Evolutionary conservation across 2,329 filamentous ascomycete species (phyloP).

Genomic region (Alternaria consortialis): DNA sequence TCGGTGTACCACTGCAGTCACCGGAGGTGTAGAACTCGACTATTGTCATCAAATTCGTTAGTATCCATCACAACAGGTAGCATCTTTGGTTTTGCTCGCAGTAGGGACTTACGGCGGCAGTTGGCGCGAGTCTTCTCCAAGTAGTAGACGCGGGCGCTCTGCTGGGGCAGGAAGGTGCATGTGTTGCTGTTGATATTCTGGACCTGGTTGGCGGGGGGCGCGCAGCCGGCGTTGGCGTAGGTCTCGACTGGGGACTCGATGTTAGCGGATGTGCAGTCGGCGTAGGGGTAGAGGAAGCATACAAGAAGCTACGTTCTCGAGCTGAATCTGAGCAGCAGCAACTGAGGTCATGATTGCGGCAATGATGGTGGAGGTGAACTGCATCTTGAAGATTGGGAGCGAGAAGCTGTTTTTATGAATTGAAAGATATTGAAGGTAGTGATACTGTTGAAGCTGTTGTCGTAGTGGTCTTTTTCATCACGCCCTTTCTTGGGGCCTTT

Average conservation of each 20-base stretch:
- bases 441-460: background rate
- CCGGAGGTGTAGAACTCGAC: slow-evolving; percentile 5
- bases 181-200: slow-evolving; percentile 16
- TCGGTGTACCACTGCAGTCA: slow-evolving; percentile 3
- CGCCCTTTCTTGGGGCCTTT: background rate
- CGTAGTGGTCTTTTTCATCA: background rate
- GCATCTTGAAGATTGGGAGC: slow-evolving; percentile 6
- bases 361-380: slow-evolving; percentile 10
- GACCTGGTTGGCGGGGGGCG: background rate
- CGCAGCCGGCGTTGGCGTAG: slow-evolving; percentile 4
- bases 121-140: slow-evolving; percentile 14
- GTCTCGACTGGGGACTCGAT: slow-evolving; percentile 4
- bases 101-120: slow-evolving; percentile 4
- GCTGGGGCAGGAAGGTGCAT: slow-evolving; percentile 6
- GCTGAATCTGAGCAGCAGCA: slow-evolving; percentile 6
- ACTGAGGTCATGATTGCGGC: slow-evolving; percentile 12
- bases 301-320: slow-evolving; percentile 16
- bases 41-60: background rate
- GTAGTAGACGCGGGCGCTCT: slow-evolving; percentile 9
- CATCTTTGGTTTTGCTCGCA: background rate
- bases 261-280: background rate
- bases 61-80: background rate
- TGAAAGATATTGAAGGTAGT: background rate
- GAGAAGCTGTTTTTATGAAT: background rate
- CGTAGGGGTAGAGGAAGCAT: background rate